Evolutionary conservation across 2,329 filamentous ascomycete genomes (phyloP).

Genomic region (Pseudogymnoascus sp.): DNA sequence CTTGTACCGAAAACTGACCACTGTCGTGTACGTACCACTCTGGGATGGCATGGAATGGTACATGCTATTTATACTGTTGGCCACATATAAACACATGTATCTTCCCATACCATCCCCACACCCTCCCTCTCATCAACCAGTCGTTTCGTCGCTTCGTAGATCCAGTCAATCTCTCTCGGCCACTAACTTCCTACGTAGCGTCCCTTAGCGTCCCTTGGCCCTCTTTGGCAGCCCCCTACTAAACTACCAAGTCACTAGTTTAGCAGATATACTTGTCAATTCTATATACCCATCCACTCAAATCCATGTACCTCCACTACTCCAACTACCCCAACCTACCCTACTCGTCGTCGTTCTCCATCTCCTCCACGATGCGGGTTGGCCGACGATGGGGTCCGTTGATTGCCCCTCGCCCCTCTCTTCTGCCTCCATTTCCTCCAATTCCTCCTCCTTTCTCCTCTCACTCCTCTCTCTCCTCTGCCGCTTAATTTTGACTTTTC

Average conservation of each 20-base stretch:
- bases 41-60: neutral
- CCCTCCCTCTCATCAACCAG: neutral
- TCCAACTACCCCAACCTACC: neutral
- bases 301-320: neutral
- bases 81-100: neutral
- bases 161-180: conserved; percentile 6
- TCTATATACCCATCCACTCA: neutral
- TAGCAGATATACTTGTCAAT: neutral
- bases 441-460: neutral
- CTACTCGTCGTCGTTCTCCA: neutral
- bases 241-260: neutral
- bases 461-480: neutral
- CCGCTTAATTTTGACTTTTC: conserved; percentile 2
- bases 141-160: neutral
- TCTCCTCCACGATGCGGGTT: neutral
- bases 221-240: neutral
- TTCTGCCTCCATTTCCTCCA: neutral
- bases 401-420: conserved; percentile 7
- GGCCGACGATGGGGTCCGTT: conserved; percentile 1
- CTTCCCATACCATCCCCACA: neutral
- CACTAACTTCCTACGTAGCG: neutral
- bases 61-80: neutral
- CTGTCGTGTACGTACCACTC: neutral
- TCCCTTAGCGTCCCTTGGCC: neutral
- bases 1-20: neutral